These are phyloP conservation scores for Vachellia pachyceras DNA, from an alignment of 306 rosid genomes.

Conservation along the genomic window DNA sequence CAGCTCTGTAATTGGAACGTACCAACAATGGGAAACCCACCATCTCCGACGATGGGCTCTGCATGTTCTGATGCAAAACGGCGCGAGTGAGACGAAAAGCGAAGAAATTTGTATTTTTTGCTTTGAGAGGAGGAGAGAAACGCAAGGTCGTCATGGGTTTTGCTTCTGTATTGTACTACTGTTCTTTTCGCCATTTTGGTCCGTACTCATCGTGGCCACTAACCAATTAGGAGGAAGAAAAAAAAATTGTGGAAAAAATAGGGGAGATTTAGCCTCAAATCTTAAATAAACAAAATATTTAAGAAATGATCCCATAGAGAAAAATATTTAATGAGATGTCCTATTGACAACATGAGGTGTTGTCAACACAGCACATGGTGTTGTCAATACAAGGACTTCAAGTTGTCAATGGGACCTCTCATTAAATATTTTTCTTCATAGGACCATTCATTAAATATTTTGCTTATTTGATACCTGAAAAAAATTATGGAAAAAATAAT, in stretches of 20 bases:
- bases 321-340: too few relatives aligned
- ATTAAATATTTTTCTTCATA: too few relatives aligned
- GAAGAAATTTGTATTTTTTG: neutral
- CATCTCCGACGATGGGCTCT: conserved; percentile 75
- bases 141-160: conserved; percentile 5
- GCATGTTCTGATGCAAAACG: conserved; percentile 46
- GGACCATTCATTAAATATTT: too few relatives aligned
- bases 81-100: neutral
- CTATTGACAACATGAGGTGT: too few relatives aligned
- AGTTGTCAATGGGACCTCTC: too few relatives aligned
- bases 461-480: too few relatives aligned
- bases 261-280: too few relatives aligned
- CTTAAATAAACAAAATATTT: too few relatives aligned
- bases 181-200: neutral
- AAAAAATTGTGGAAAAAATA: neutral
- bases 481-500: neutral
- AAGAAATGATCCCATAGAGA: too few relatives aligned
- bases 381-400: too few relatives aligned
- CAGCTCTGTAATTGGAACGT: conserved; percentile 79
- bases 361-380: too few relatives aligned
- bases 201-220: neutral
- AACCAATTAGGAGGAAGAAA: neutral
- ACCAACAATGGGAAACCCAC: conserved; percentile 77
- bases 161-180: neutral
- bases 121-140: neutral